Base-by-base conservation (phyloP, 768 basidiomycete genomes). In the Cystoderma amianthinum region DNA sequence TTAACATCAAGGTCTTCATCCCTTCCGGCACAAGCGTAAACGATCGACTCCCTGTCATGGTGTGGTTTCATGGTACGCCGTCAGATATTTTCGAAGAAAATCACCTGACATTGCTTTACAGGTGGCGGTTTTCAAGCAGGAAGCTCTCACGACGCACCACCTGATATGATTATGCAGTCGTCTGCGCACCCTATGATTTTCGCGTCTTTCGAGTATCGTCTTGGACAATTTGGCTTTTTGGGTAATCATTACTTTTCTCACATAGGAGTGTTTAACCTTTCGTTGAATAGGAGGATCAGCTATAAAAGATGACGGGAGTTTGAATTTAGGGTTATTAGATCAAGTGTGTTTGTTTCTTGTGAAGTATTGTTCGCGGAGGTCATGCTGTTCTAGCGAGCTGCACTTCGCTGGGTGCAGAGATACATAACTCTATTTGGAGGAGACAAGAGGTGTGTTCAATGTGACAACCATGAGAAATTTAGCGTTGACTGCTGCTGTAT, bases 41-140 rank as follows among this genome's bases (percentile, higher is more conserved):
- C 6, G 49, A 57, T 24, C 50, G 44, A 15, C 57, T 66, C 16
- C 64, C 66, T 0, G 66, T 71, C 17, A 45, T 71, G 51, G 62
- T 69, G 4, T 71, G 56, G 56, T 66, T 71, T 43, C 66, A 71
- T 44, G 69, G 68, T 65, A 34, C 28, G 55, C 32, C n/a, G 16
- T 38, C 9, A 30, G 9, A 30, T 34, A 13, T 1, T 18, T 24
- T 37, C 10, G n/a, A n/a, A n/a, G n/a, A n/a, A n/a, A 4, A 3
- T 20, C 28, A 18, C 23, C 6, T 9, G 9, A 36, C 7, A 15
- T 33, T 13, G 22, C 15, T 9, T 13, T n/a, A 5, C 28, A 70
- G 68, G 69, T 22, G 69, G 69, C 3, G 69, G 69, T 9, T 69
- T 66, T 32, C 62, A 67, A 51, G 45, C 43, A 3, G 69, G 68